A percentile compares a stretch with the other conserved stretches of the same genome.
phyloP scores from a whole-genome alignment of 805 yeast species.

The Sugiyamaella valdiviana region DNA sequence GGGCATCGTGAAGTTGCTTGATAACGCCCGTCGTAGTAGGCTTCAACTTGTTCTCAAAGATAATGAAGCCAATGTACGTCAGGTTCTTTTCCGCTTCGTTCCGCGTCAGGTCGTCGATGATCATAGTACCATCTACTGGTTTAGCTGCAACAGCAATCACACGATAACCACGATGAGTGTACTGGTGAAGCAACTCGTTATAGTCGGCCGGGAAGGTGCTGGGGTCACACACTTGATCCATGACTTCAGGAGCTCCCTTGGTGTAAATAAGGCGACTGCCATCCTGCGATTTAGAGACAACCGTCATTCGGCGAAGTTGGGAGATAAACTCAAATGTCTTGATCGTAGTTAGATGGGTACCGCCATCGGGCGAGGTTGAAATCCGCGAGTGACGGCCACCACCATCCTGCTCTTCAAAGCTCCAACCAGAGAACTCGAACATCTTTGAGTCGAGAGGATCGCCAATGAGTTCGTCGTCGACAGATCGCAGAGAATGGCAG shows the following conservation, averaged over 20 bases:
- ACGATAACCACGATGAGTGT: constrained; percentile 90
- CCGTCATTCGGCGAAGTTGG: constrained; percentile 84
- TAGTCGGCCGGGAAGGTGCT: constrained; percentile 68
- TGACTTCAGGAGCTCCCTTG: constrained; percentile 97
- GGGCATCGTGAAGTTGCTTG: constrained; percentile 53
- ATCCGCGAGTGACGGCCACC: constrained; percentile 14
- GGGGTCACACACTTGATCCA: constrained; percentile 67
- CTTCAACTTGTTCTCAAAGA: constrained; percentile 89
- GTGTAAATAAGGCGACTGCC: constrained; percentile 52
- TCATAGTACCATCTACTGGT: constrained; percentile 22
- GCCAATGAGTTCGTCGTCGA: constrained; percentile 78
- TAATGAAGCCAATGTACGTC: constrained; percentile 76
- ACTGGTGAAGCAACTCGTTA: constrained; percentile 66
- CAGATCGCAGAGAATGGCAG: constrained; percentile 79
- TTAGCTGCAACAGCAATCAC: constrained; percentile 92
- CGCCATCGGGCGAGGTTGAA: constrained; percentile 16
- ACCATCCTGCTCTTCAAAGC: constrained; percentile 55
- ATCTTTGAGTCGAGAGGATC: constrained; percentile 91
- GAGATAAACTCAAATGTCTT: constrained; percentile 77
- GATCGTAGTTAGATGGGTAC: constrained; percentile 37
- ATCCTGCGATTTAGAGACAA: constrained; percentile 48
- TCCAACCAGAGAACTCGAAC: constrained; percentile 86
- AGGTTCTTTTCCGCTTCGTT: constrained; percentile 63
- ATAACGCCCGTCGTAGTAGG: constrained; percentile 58
- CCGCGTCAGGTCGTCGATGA: constrained; percentile 34